Evolutionary conservation across 306 rosid genomes (phyloP).

Genomic region (Sophora flavescens): DNA sequence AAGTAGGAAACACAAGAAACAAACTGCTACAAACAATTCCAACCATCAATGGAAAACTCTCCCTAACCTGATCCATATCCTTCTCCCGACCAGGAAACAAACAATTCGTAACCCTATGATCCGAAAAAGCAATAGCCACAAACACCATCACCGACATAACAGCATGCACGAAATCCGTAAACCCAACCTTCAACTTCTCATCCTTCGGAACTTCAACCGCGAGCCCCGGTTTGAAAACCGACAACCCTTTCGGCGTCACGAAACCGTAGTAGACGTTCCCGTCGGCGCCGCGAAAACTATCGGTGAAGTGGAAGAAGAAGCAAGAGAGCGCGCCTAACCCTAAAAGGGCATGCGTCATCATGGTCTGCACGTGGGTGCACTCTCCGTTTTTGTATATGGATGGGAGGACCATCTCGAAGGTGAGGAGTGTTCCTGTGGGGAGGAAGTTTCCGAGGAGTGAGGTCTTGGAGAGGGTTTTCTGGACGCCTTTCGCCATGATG

Average conservation of each 20-base stretch:
- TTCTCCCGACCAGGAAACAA: constrained; percentile 68
- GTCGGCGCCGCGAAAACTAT: constrained; percentile 67
- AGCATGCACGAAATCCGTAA: constrained; percentile 76
- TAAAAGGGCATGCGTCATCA: constrained; percentile 62
- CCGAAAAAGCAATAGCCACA: constrained; percentile 78
- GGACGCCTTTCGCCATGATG: constrained; percentile 78
- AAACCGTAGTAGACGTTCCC: constrained; percentile 72
- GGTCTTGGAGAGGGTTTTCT: constrained; percentile 73
- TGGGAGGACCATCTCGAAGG: constrained; percentile 88
- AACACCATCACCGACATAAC: constrained; percentile 83
- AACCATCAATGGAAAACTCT: constrained; percentile 80
- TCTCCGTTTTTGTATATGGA: constrained; percentile 64
- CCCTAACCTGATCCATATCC: constrained; percentile 80
- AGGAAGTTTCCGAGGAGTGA: constrained; percentile 83
- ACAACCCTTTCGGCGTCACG: constrained; percentile 67
- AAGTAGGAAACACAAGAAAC: constrained; percentile 77
- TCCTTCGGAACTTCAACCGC: constrained; percentile 59
- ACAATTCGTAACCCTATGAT: constrained; percentile 71
- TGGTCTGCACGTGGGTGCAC: constrained; percentile 58
- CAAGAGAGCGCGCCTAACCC: constrained; percentile 68
- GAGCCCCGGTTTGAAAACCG: constrained; percentile 68
- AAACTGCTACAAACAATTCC: constrained; percentile 70
- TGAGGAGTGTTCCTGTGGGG: constrained; percentile 79
- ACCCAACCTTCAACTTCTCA: constrained; percentile 48
- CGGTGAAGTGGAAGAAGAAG: constrained; percentile 85